Conservation (phyloP, 1,139 yeast species). For the Candida labiduridarum region DNA sequence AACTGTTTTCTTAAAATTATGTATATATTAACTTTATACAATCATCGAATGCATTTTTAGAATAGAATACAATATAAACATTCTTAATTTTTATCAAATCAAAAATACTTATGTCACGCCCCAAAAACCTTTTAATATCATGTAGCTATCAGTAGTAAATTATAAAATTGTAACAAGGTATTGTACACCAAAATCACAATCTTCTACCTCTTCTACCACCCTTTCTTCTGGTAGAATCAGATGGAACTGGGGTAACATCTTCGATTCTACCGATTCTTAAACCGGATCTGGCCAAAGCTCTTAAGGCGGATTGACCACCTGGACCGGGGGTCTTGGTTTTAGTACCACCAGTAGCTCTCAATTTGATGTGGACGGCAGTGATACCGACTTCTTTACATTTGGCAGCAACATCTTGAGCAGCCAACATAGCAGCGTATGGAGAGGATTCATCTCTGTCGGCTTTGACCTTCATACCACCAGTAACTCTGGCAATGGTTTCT, state of each 20-base stretch:
- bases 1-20: conserved; percentile 5
- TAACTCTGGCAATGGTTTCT: conserved; percentile 99
- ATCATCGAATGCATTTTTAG: conserved; percentile 7
- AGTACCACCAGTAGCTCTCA: conserved; percentile 99
- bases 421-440: conserved; percentile 99
- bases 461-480: conserved; percentile 99
- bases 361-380: conserved; percentile 98
- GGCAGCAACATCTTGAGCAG: conserved; percentile 99
- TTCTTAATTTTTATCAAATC: not conserved
- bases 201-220: conserved; percentile 99
- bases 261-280: conserved; percentile 99
- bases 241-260: conserved; percentile 99
- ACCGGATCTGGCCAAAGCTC: conserved; percentile 99
- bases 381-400: conserved; percentile 99
- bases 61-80: conserved; percentile 7
- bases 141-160: conserved; percentile 1
- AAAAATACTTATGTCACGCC: conserved; percentile 1
- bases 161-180: not conserved
- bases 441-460: conserved; percentile 99
- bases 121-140: not conserved
- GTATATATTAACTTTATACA: conserved; percentile 9
- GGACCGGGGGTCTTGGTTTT: conserved; percentile 99
- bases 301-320: conserved; percentile 99
- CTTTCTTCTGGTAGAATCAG: conserved; percentile 99
- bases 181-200: conserved; percentile 52